Base-by-base conservation (phyloP, 2,329 filamentous ascomycete genomes). In the Phoma sp. region DNA sequence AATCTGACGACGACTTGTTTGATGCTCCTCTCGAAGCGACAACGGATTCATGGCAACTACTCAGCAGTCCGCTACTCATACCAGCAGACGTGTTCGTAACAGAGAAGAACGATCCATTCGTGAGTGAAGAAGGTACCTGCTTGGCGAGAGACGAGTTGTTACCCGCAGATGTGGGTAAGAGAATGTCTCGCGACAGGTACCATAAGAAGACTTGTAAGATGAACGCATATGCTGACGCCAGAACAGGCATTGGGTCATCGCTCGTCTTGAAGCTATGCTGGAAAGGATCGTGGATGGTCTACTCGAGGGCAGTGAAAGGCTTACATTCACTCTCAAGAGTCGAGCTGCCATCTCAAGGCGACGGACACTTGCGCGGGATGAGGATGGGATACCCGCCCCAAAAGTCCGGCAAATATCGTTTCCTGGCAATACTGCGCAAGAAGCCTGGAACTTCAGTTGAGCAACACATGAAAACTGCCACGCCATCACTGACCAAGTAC, bases 361-460 rank as follows among this genome's bases (percentile, higher is more conserved):
- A 56, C 64, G 53, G n/a, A 29, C 33, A 30, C 39, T 60, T 20
- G 18, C 29, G 21, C n/a, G 14, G 30, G 12, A 28, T 46, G 28
- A 42, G 21, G 54, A 25, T 32, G 7, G 45, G 11, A 28, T 39
- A n/a, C 65, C 65, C 11, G 42, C 56, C 5, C 50, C 64, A 11
- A 67, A 61, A 42, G 36, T 34, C 14, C 62, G 64, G 17, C 57
- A 60, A 12, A 65, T 80, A 50, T 78, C 69, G 18, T 87, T 84
- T 68, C 85, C 85, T 11, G 85, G 84, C 12, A 81, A 74, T 52
- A 82, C 75, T 43, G 73, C 74, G 3, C 76, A 81, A 49, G 85
- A 87, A 66, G 83, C 84, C 12, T 85, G 84, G 83, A 81, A 80
- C 63, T 84, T 84, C 60, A 77, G 82, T 84, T 64, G 68, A 56